Base-by-base conservation (phyloP, 2,329 filamentous ascomycete genomes). In the Capronia americana region DNA sequence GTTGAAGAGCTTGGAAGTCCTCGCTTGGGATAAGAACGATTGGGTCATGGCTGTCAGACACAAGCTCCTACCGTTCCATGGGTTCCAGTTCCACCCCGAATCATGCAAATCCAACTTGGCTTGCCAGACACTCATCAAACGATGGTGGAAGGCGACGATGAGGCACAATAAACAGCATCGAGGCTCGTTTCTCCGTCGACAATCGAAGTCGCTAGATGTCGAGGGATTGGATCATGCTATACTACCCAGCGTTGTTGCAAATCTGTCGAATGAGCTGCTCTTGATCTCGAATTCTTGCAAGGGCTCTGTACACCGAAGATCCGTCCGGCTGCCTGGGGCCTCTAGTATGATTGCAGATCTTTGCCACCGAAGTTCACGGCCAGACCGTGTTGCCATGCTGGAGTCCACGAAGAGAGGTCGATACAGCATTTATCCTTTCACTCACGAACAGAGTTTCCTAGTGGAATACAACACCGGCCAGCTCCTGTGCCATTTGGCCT, bases 41-140 rank as follows among this genome's bases (percentile, higher is more conserved):
- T 88, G 88, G 69, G 84, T 95, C n/a, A 96, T 96, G 92, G 91
- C 86, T 0, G 87, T 89, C 17, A 86, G 84, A 69, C 92, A 96
- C 76, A 79, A 76, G 20, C 74, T 70, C 0, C 89, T 87, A 70
- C 93, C 93, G 0, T 91, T 94, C 69, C 96, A 91, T 89, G 93
- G 91, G 0, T 83, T 97, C 20, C 93, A 97, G 75, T 97, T 95
- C 73, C 93, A 97, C 74, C 93, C 93, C 0, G 93, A 97, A 77
- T 96, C 92, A 0, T 96, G 92, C 76, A 96, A 93, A 3, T 90
- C 92, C 46, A 79, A 82, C 3, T 84, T 85, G 66, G 89, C 90
- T 1, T 81, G 79, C 67, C 85, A 84, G 23, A 79, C 81, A 14
- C 82, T 96, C 28, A 82, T 96, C 41, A 78, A 78, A 58, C 92